These are phyloP conservation scores for Pulveroboletus sp. DNA, from an alignment of 768 basidiomycete genomes.

Conservation along the genomic window DNA sequence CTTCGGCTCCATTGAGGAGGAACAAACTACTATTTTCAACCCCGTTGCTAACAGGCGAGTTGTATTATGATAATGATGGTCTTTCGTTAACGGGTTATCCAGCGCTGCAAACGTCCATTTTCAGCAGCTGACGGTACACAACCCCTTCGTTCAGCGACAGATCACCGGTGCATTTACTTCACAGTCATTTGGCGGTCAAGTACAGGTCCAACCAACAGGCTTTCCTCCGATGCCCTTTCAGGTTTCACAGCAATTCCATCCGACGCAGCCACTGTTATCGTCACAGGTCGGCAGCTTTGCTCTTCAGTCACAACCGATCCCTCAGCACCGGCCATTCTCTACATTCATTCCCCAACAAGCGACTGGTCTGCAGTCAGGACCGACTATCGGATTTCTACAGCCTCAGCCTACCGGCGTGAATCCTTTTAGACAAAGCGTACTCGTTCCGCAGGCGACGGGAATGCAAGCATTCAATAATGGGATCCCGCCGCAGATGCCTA, in stretches of 20 bases:
- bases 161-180: constrained; percentile 43
- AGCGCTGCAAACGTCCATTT: constrained; percentile 50
- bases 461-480: constrained; percentile 43
- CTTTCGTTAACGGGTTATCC: constrained; percentile 10
- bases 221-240: constrained; percentile 41
- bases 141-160: constrained; percentile 72
- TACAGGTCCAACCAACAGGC: constrained; percentile 56
- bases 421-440: constrained; percentile 80
- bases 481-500: constrained; percentile 11
- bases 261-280: constrained; percentile 7
- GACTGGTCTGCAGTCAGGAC: constrained; percentile 41
- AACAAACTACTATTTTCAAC: constrained; percentile 69
- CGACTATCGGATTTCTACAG: constrained; percentile 48
- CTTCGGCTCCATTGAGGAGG: constrained; percentile 82
- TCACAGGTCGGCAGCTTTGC: constrained; percentile 21
- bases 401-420: constrained; percentile 60
- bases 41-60: constrained; percentile 52
- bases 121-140: constrained; percentile 57
- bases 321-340: constrained; percentile 52
- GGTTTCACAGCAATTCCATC: constrained; percentile 24
- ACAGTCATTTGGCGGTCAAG: constrained; percentile 43
- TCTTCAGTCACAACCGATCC: constrained; percentile 34
- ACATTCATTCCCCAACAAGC: constrained; percentile 54
- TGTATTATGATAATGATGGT: not conserved
- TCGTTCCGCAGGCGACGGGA: constrained; percentile 62